These are phyloP conservation scores for Phytophthora lateralis DNA, from an alignment of 352 stramenopile species.

Conservation along the genomic window DNA sequence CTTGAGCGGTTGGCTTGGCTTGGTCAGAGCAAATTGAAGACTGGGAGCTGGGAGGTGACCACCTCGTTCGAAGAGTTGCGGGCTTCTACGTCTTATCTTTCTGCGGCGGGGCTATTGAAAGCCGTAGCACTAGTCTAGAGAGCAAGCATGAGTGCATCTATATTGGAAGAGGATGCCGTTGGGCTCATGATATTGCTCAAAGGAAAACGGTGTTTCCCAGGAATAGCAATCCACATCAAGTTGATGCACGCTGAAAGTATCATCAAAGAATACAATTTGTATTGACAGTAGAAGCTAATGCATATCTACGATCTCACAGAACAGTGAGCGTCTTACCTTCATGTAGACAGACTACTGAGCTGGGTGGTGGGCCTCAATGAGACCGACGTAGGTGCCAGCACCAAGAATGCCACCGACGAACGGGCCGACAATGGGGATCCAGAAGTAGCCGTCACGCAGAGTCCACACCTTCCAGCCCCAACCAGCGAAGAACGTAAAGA, in stretches of 20 bases:
- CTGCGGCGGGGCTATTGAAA: conserved; percentile 8
- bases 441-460: conserved; percentile 23
- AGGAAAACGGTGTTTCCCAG: neutral
- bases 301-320: conserved; percentile 5
- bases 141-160: neutral
- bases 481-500: conserved; percentile 54
- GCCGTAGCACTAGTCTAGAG: neutral
- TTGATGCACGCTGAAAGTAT: neutral
- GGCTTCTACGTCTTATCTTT: conserved; percentile 28
- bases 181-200: conserved; percentile 3
- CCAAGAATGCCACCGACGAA: conserved; percentile 31
- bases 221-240: conserved; percentile 6
- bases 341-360: no score
- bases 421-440: conserved; percentile 39
- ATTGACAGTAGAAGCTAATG: conserved; percentile 9
- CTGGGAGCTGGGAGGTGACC: conserved; percentile 8
- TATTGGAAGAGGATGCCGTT: conserved; percentile 8
- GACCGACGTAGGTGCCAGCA: conserved; percentile 26
- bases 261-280: conserved; percentile 18
- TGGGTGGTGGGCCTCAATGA: conserved; percentile 31
- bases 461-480: conserved; percentile 54
- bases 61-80: neutral
- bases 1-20: conserved; percentile 18
- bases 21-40: conserved; percentile 26
- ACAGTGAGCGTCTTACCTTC: neutral